Evolutionary conservation across 495 filamentous ascomycete genomes (phyloP).

Genomic region (Aspergillus sclerotiicarbonarius): DNA sequence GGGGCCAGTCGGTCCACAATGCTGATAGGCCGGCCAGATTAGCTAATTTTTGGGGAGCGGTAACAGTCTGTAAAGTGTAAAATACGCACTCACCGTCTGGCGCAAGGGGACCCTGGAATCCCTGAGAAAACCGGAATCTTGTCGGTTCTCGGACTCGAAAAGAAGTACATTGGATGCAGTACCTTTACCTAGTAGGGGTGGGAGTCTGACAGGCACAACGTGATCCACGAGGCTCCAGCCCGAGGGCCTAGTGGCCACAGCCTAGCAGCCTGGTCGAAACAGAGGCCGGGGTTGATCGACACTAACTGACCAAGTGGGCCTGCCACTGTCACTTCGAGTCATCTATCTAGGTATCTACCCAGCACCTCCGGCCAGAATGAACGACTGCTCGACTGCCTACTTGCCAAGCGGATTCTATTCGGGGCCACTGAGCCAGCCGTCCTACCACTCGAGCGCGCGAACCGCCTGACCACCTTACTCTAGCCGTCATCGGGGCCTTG

Average conservation of each 20-base stretch:
- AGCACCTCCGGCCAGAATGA: too few relatives aligned
- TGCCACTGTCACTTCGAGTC: not conserved
- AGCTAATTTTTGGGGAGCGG: slow-evolving; percentile 12
- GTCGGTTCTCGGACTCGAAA: too few relatives aligned
- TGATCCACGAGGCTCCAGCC: slow-evolving; percentile 13
- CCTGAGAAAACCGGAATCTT: too few relatives aligned
- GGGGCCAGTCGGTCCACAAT: not conserved
- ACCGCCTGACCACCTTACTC: too few relatives aligned
- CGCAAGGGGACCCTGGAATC: slow-evolving; percentile 1
- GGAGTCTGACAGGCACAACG: not conserved
- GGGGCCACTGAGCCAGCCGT: too few relatives aligned
- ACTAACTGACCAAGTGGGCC: slow-evolving; percentile 1
- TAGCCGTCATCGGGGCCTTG: too few relatives aligned
- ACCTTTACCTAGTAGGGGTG: not conserved
- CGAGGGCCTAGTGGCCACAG: slow-evolving; percentile 15
- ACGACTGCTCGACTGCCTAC: too few relatives aligned
- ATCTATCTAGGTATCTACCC: too few relatives aligned
- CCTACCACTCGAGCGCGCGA: too few relatives aligned
- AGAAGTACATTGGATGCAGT: too few relatives aligned
- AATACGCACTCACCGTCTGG: not conserved
- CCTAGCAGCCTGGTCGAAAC: slow-evolving; percentile 8
- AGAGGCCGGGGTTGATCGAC: slow-evolving; percentile 14
- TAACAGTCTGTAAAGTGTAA: not conserved
- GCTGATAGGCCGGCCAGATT: slow-evolving; percentile 7
- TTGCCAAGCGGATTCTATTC: too few relatives aligned